Evolutionary conservation across 441 rosid species (phyloP).

Genomic region (Eugenia klotzschiana): DNA sequence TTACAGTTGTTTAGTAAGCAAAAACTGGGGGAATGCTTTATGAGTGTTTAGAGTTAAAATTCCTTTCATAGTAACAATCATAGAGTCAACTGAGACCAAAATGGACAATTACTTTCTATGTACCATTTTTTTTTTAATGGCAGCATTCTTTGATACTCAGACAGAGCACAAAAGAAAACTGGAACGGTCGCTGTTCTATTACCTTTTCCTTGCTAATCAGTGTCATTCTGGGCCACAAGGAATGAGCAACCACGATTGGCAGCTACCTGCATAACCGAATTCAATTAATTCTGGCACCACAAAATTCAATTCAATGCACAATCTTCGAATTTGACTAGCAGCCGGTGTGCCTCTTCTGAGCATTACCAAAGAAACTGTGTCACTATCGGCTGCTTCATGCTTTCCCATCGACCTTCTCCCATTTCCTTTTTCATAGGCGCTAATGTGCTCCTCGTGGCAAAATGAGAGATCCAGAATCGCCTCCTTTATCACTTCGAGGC

Average conservation of each 20-base stretch:
- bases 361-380: constrained; percentile 81
- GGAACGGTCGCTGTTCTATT: background rate
- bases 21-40: background rate
- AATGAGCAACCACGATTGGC: constrained; percentile 87
- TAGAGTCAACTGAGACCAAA: background rate
- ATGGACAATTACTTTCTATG: background rate
- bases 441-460: constrained; percentile 70
- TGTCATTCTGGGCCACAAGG: constrained; percentile 82
- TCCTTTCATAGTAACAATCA: background rate
- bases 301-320: background rate
- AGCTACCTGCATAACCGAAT: constrained; percentile 42
- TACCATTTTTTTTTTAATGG: background rate
- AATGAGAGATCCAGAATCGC: constrained; percentile 64
- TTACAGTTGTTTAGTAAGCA: background rate
- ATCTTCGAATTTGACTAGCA: too few species aligned
- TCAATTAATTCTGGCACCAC: background rate
- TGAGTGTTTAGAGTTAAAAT: background rate
- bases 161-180: background rate
- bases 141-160: background rate
- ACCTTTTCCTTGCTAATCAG: constrained; percentile 86
- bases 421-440: constrained; percentile 85
- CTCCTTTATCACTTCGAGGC: constrained; percentile 72
- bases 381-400: constrained; percentile 81
- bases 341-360: background rate
- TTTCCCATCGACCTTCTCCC: constrained; percentile 87